Base-by-base conservation (phyloP, 139 green algal genomes). In the Chloropicon primus region DNA sequence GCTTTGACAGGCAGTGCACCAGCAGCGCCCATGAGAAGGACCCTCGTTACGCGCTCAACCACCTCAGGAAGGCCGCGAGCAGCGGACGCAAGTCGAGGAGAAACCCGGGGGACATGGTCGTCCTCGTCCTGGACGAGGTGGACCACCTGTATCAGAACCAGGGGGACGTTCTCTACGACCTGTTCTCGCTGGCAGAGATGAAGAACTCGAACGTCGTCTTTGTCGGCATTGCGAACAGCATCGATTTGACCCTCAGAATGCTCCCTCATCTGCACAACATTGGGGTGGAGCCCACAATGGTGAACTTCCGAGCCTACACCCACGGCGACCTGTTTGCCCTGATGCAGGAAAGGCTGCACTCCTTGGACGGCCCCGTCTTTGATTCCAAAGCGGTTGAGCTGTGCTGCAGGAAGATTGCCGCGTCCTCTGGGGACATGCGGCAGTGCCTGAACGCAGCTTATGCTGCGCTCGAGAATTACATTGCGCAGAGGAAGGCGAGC, bases 101-200 rank as follows among this genome's bases (percentile, higher is more conserved):
- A 28, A 82, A 22, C 26, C n/a, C 62, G 21, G 71, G 71, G 17
- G 24, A 74, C 23, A 84, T 84, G 80, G 24, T 78, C 1, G 53
- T 84, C 17, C 53, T 86, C 3, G 71, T 86, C 22, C 79, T 86
- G 54, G 82, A 86, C 76, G 82, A 86, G 54, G 81, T 86, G 62
- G 82, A 86, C 72, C 82, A 84, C 26, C 41, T 86, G 0, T 24
- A 79, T n/a, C 71, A 23, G 21, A 74, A 26, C 71, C 73, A 41
- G 1, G 72, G 75, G 21, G 54, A 24, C 1, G 77, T 86, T 27
- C 53, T 86, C 27, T 84, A 84, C 25, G 77, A 86, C 24, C 29
- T 86, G 5, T 86, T 86, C 80, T 62, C 28, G 5, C 79, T 85
- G 25, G 62, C 81, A 0, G 53, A 79, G 73, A 25, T 80, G 23